Evolutionary conservation across 495 filamentous ascomycete genomes (phyloP), one percentile per base, ranked within the genome.

Genomic region (Sporormia fimetaria): DNA sequence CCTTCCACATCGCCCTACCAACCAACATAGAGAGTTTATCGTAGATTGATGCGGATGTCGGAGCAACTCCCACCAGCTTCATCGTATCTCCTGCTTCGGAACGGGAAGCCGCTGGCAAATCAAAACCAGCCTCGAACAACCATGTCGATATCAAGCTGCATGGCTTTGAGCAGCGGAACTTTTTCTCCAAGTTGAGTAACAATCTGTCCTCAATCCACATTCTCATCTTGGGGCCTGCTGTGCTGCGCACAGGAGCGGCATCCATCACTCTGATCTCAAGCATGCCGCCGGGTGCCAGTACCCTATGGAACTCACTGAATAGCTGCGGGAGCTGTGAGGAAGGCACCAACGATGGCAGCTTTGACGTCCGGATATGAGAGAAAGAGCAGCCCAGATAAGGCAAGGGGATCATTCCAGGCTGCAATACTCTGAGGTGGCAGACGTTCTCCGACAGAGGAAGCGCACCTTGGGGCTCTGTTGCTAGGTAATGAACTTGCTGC

Each of bases 261-360:
- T 58, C 52, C 41, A 58, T 51, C 30, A 56, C 42, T 15, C 56
- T 38, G 15, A 58, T 45, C 31, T 56, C 52, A 1, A 58, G 46
- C 32, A 46, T 31, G n/a, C 56, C 56, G 11, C 52, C 52, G 4
- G 56, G 56, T 8, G 37, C 34, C 11, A 58, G 45, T 3, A 56
- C 37, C 20, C 52, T 37, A 26, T 56, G 41, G 41, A 48, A 56
- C 36, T 58, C 52, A 3, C 33, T n/a, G 26, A 58, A 40, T 12
- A 58, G 11, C 27, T 38, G 33, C 6, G 56, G 56, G 10, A 58
- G 35, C 21, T 51, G 36, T 5, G 56, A 15, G 7, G 49, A 50
- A 5, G 52, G 49, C 11, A 56, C 40, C 10, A 56, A 24, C 0
- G 56, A 47, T 7, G 55, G 52, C 4, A 57, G 39, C 3, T 32